Conservation (phyloP, 345 rosid species). For the Alliaria petiolata region DNA sequence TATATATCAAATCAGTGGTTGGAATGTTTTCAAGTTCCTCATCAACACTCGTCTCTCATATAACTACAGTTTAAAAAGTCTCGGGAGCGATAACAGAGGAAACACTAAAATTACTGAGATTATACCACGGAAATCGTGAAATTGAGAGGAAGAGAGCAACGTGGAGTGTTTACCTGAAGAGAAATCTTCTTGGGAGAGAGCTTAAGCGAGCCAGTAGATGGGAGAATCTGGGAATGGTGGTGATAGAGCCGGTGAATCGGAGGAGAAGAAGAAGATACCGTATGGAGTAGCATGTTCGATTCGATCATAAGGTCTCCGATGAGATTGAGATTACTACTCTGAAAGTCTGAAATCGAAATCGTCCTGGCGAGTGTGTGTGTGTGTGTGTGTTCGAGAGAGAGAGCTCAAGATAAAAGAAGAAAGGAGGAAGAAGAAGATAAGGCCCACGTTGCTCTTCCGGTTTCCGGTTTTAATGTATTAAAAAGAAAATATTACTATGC, state of each 20-base stretch:
- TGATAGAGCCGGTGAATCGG: slow-evolving; percentile 24
- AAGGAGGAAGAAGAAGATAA: slow-evolving; percentile 23
- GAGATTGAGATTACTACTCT: neutral
- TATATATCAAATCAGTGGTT: too few species aligned
- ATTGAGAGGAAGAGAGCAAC: neutral
- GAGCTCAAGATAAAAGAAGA: neutral
- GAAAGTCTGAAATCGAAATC: neutral
- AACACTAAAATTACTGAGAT: neutral
- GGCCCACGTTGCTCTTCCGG: slow-evolving; percentile 21
- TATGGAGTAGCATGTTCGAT: slow-evolving; percentile 52
- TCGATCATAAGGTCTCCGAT: slow-evolving; percentile 13
- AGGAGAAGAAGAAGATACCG: slow-evolving; percentile 39
- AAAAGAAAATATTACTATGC: too few species aligned
- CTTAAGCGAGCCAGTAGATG: slow-evolving; percentile 30
- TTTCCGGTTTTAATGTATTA: neutral
- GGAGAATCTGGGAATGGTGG: slow-evolving; percentile 31
- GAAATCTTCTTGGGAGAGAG: slow-evolving; percentile 26
- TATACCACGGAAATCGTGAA: neutral
- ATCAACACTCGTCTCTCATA: neutral
- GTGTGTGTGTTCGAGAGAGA: too few species aligned
- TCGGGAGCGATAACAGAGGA: neutral
- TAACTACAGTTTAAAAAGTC: neutral
- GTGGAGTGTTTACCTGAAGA: slow-evolving; percentile 39
- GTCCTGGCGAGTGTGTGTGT: neutral
- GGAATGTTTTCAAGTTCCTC: too few species aligned